A percentile compares a stretch with the other conserved stretches of the same genome.
Conservation (phyloP, 169 alveolate genomes). For the Amoebophrya sp. region DNA sequence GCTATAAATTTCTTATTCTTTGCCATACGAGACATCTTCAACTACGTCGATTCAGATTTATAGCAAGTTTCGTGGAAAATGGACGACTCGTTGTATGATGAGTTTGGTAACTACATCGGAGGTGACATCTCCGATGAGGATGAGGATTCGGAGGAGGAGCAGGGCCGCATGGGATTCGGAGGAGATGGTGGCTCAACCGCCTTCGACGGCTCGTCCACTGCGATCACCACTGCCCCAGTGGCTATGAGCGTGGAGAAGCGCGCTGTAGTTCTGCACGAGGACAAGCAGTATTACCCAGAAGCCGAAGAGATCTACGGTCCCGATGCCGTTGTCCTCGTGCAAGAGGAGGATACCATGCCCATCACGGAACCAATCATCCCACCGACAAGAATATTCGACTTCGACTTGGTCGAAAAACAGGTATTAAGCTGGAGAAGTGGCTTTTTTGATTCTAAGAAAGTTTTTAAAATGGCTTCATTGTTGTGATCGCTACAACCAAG, state of each 20-base stretch:
- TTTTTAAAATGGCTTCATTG: no score
- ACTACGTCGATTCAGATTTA: no score
- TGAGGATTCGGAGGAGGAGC: constrained; percentile 41
- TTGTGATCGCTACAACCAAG: no score
- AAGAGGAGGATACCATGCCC: constrained; percentile 97
- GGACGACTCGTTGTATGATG: constrained; percentile 78
- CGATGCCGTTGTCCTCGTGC: constrained; percentile 69
- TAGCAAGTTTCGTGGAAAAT: no score
- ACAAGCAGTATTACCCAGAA: constrained; percentile 83
- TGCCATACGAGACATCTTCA: no score
- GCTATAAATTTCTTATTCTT: no score
- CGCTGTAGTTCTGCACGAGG: constrained; percentile 78
- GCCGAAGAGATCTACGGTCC: constrained; percentile 78
- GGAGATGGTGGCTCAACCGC: constrained; percentile 47
- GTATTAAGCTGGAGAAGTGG: not conserved
- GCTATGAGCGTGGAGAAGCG: constrained; percentile 22
- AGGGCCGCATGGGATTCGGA: constrained; percentile 52
- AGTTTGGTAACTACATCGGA: constrained; percentile 97
- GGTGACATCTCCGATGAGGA: constrained; percentile 73
- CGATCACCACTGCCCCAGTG: not conserved
- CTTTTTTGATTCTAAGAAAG: no score
- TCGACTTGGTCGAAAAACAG: constrained; percentile 67
- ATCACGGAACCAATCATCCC: constrained; percentile 92
- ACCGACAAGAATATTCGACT: constrained; percentile 73
- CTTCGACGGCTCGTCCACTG: not conserved